These are phyloP conservation scores for Penicillium antarcticum DNA, from an alignment of 495 filamentous ascomycete genomes.

Conservation along the genomic window DNA sequence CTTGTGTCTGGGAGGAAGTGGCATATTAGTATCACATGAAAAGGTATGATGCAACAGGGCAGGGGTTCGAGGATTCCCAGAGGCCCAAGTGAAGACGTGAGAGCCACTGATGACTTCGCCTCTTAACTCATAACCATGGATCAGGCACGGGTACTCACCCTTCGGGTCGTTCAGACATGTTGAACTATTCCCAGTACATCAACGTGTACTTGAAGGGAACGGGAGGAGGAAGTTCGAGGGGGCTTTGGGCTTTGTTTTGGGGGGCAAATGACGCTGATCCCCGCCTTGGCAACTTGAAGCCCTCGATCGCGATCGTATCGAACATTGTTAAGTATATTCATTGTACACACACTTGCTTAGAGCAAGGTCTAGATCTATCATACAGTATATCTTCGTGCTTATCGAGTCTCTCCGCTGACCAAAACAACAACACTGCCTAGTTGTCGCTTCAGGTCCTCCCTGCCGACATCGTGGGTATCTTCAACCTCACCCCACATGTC, in stretches of 20 bases:
- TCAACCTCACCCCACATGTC: conserved; percentile 93
- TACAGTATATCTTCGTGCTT: conserved; percentile 11
- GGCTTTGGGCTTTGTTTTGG: conserved; percentile 1
- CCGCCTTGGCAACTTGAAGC: conserved; percentile 8
- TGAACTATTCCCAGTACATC: conserved; percentile 1
- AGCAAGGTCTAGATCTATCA: conserved; percentile 7
- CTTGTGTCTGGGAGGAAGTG: conserved; percentile 42
- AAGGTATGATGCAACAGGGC: conserved; percentile 4
- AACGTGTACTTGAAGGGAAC: background rate
- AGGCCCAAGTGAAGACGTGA: background rate
- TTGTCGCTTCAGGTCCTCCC: conserved; percentile 85
- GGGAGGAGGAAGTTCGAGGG: conserved; percentile 4
- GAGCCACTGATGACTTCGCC: background rate
- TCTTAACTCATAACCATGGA: conserved; percentile 16
- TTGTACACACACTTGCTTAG: conserved; percentile 4
- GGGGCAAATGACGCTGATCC: conserved; percentile 10
- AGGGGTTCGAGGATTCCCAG: background rate
- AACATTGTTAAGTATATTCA: background rate
- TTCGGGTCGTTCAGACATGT: conserved; percentile 27
- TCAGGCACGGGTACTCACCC: conserved; percentile 20
- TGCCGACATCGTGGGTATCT: conserved; percentile 96
- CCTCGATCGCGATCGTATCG: background rate
- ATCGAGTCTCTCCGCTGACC: conserved; percentile 56
- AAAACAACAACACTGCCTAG: conserved; percentile 81
- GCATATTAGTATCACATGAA: conserved; percentile 31